Base-by-base conservation (phyloP, 108 stramenopile species). In the Pseudonitzschia multiseries region DNA sequence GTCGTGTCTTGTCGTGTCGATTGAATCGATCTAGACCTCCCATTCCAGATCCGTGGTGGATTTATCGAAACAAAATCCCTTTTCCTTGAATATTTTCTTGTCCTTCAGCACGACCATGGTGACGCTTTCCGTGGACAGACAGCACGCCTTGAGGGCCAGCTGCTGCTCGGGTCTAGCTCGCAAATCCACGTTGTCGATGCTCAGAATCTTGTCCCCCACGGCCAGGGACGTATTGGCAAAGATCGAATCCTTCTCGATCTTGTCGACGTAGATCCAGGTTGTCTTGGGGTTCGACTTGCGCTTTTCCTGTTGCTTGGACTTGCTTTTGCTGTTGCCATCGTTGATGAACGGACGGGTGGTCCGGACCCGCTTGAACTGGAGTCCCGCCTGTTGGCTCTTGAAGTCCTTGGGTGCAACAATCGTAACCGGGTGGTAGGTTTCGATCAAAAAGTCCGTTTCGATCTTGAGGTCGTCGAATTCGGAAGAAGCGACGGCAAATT, bases 321-420 rank as follows among this genome's bases (percentile, higher is more conserved):
- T 62, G 8, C 41, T 22, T 5, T 5, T 6, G 36, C 36, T 5
- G 6, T 36, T 36, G 36, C 6, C 36, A 2, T 36, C 36, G 36
- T 36, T 6, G 36, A 36, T 10, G 46, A 48, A 48, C 17, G 46
- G 46, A 2, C 46, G 46, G 46, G 46, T 48, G 10, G 54, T 56
- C 26, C 54, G 54, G 10, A 56, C 54, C 54, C 13, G 21, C 54
- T 56, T 56, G 43, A 76, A 70, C 18, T 21, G 5, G 0, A 76
- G 44, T 2, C 75, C 75, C 5, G 69, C 68, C 15, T 69, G 68
- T 40, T 76, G 61, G 46, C 52, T 57, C 43, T 24, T 33, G 48
- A 48, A 63, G 14, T 6, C 10, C 48, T 77, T 77, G 62, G 77
- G 77, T 21, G 54, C 77, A 8, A 63, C 20, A 60, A 77, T 77